Conservation (phyloP, 2,329 filamentous ascomycete species). For the Ilyonectria destructans region DNA sequence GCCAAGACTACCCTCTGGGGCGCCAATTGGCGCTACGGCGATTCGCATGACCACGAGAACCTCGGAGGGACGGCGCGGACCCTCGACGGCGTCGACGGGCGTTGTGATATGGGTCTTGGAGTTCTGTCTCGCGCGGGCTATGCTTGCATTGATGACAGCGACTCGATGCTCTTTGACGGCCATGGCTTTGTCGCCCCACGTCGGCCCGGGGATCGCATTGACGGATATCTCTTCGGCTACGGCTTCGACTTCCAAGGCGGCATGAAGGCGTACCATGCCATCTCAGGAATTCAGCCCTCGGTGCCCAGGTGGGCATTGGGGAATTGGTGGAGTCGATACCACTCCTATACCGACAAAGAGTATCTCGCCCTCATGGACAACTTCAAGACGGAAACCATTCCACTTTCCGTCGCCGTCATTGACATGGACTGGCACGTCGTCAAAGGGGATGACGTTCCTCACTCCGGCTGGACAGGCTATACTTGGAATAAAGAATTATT, state of each 20-base stretch:
- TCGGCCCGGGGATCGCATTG: conserved; percentile 63
- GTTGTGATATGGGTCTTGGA: conserved; percentile 65
- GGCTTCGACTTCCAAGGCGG: conserved; percentile 71
- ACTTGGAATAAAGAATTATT: conserved; percentile 70
- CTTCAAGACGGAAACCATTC: conserved; percentile 67
- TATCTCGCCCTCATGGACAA: conserved; percentile 72
- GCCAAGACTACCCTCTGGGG: conserved; percentile 61
- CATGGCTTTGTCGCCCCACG: conserved; percentile 68
- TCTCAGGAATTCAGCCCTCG: conserved; percentile 71
- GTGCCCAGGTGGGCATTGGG: conserved; percentile 73
- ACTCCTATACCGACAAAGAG: conserved; percentile 70
- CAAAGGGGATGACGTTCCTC: conserved; percentile 59
- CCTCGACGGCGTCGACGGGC: conserved; percentile 68
- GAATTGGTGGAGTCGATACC: conserved; percentile 79
- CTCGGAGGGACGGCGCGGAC: conserved; percentile 69
- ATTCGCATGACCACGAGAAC: conserved; percentile 53
- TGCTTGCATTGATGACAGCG: conserved; percentile 68
- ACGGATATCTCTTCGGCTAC: conserved; percentile 74
- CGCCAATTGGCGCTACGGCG: conserved; percentile 63
- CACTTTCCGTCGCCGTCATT: conserved; percentile 72
- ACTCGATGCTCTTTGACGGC: conserved; percentile 70
- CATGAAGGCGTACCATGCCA: conserved; percentile 67
- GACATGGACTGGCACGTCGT: conserved; percentile 80
- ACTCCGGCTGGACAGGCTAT: conserved; percentile 68
- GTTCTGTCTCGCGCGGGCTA: conserved; percentile 68